Evolutionary conservation across 208 protist species (phyloP), one percentile per base, ranked within the genome.

Genomic region (Leishmania braziliensis): DNA sequence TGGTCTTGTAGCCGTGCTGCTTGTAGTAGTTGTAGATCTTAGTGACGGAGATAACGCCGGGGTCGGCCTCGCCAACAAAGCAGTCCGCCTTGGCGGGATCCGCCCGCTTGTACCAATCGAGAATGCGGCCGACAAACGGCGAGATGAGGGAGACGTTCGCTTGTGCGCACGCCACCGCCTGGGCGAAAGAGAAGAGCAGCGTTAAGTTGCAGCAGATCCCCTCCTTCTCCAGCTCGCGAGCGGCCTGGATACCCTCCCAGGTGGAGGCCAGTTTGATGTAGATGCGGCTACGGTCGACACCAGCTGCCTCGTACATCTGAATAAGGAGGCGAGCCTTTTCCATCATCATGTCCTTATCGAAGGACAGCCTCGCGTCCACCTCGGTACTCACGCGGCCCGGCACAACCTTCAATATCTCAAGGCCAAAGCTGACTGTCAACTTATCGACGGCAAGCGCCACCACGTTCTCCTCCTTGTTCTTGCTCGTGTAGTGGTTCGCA

Each of bases 11-110:
- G 29, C 97, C 97, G 92, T 98, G 91, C 84, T 98, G 97, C 88
- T 99, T 99, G 93, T 98, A 99, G 93, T 99, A 99, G 88, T 98
- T 96, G 92, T 98, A 99, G 85, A 99, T 99, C 39, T 78, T 81
- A 33, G 90, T 93, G 23, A 99, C 98, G 60, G 93, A 97, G 48
- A 98, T 12, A 8, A 99, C 99, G 72, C 98, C 98, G 23, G 98
- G 98, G 83, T 99, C 98, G 43, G 89, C 88, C 10, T 65, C 88
- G 46, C 95, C 90, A 54, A 90, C 58, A 77, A 95, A 98, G 26
- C 69, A 86, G 46, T 85, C 86, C 29, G 84, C 90, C 77, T 78
- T 83, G 68, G 89, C 72, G 16, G 87, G 86, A 60, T 95, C 56
- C 18, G 81, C 79, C 86, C 91, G 91, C 91, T 98, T 98, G 92